phyloP scores from a whole-genome alignment of 176 grass and related monocot species.

The Zizania latifolia region DNA sequence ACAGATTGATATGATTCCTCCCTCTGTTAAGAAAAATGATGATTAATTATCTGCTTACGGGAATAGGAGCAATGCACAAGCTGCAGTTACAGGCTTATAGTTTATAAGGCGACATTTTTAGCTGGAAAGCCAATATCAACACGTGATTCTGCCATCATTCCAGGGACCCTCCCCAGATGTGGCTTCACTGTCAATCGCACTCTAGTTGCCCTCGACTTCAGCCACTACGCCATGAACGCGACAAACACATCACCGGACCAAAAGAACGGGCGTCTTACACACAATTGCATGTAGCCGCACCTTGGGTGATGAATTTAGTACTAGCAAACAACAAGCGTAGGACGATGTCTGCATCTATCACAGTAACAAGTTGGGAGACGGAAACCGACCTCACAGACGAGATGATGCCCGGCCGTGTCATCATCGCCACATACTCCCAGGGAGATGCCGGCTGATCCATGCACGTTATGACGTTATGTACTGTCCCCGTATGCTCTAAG shows the following conservation, averaged over 20 bases:
- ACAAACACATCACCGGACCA: not conserved
- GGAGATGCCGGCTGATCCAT: not conserved
- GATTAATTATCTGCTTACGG: too few relatives aligned
- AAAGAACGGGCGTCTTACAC: not conserved
- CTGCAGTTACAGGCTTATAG: not conserved
- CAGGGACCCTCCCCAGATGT: not conserved
- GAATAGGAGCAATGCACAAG: not conserved
- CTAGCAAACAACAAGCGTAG: constrained; percentile 2
- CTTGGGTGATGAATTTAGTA: not conserved
- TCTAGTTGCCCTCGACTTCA: too few relatives aligned
- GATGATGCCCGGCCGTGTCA: too few relatives aligned
- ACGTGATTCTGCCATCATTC: not conserved
- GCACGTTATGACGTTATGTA: not conserved
- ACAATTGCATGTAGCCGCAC: too few relatives aligned
- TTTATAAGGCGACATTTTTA: not conserved
- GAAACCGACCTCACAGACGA: not conserved
- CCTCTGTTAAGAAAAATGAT: too few relatives aligned
- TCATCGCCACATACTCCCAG: not conserved
- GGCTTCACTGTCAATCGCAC: not conserved
- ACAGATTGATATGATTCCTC: too few relatives aligned
- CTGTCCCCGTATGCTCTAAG: too few relatives aligned
- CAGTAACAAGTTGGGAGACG: not conserved
- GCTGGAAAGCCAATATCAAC: not conserved
- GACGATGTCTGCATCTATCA: not conserved
- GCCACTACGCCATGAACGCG: not conserved